Base-by-base conservation (phyloP, 1,284 basidiomycete genomes). In the Ceratobasidium sp. region DNA sequence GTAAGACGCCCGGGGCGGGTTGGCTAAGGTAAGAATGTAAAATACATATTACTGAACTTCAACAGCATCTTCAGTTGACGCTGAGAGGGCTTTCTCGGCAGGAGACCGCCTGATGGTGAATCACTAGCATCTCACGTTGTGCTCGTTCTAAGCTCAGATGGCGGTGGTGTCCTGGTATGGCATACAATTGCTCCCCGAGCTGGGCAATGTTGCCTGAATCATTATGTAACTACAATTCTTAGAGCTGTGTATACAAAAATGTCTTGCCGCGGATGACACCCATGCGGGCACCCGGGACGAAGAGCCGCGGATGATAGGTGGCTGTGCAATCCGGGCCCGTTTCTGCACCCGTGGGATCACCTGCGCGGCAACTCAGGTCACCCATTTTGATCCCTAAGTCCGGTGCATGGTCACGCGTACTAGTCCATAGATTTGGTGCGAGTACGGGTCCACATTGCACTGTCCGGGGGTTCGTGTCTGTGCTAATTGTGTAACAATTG, bases 291-390 rank as follows among this genome's bases (percentile, higher is more conserved):
- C 40, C 40, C 19, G 15, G 25, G 59, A 37, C 17, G 8, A 2
- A 6, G 13, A 17, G 19, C 34, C 61, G n/a, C 44, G 40, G 64
- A 19, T 46, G 25, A 17, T 46, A 9, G 61, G 56, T 46, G 43
- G 43, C 64, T 65, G 64, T 65, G 22, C 64, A 29, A 65, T 17
- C 64, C 64, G 44, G 64, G 19, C 64, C 64, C 64, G 64, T 65
- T 19, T 46, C 49, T 15, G n/a, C 44, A 65, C 64, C 64, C 64
- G 44, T 49, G 64, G 64, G 40, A 65, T 46, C 44, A 49, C 44
- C 64, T 37, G 40, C 64, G 64, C 44, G 9, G 64, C 64, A 46
- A 65, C 22, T 43, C 64, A 22, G 64, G 43, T 49, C 43, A 65
- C 29, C 64, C 43, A 15, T 65, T 65, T 65, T 65, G 29, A 19